A percentile compares a stretch with the other conserved stretches of the same genome.
Evolutionary conservation across 169 alveolate species (phyloP).

Genomic region (Eimeria tenella): DNA sequence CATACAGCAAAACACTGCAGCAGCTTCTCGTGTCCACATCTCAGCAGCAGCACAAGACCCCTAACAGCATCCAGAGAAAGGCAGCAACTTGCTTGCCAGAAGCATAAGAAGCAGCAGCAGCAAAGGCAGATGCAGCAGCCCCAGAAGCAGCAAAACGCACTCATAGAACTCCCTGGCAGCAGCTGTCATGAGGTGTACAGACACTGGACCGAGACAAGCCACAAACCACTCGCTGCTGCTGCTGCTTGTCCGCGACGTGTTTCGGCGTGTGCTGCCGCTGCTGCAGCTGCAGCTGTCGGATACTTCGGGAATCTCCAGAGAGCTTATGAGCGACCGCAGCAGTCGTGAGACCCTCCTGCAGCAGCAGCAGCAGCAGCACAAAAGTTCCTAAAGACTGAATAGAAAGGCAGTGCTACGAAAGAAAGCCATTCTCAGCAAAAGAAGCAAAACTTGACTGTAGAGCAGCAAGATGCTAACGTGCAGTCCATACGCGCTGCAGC

Average conservation of each 20-base stretch:
- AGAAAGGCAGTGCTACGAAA: not conserved
- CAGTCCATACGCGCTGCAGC: not conserved
- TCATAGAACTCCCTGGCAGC: slow-evolving; percentile 29
- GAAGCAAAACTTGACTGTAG: not conserved
- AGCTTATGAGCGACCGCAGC: slow-evolving; percentile 43
- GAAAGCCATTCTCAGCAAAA: too few species aligned
- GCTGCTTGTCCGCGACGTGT: slow-evolving; percentile 19
- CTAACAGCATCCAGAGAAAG: not conserved
- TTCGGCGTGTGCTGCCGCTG: slow-evolving; percentile 54
- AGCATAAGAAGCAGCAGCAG: not conserved
- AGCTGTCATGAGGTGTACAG: slow-evolving; percentile 65
- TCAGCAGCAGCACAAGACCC: not conserved
- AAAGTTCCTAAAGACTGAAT: not conserved
- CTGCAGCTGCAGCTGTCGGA: slow-evolving; percentile 62
- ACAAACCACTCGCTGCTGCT: slow-evolving; percentile 68
- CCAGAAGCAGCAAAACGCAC: slow-evolving; percentile 29
- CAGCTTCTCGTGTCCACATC: not conserved
- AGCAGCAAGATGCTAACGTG: not conserved
- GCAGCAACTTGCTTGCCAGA: not conserved
- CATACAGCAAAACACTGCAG: not conserved
- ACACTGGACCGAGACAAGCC: slow-evolving; percentile 58
- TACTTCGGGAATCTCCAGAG: slow-evolving; percentile 31
- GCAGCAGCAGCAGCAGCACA: not conserved
- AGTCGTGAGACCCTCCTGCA: slow-evolving; percentile 36
- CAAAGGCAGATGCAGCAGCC: not conserved